These are phyloP conservation scores for Phaeoacremonium minimum DNA, from an alignment of 2,329 filamentous ascomycete species.

Conservation along the genomic window DNA sequence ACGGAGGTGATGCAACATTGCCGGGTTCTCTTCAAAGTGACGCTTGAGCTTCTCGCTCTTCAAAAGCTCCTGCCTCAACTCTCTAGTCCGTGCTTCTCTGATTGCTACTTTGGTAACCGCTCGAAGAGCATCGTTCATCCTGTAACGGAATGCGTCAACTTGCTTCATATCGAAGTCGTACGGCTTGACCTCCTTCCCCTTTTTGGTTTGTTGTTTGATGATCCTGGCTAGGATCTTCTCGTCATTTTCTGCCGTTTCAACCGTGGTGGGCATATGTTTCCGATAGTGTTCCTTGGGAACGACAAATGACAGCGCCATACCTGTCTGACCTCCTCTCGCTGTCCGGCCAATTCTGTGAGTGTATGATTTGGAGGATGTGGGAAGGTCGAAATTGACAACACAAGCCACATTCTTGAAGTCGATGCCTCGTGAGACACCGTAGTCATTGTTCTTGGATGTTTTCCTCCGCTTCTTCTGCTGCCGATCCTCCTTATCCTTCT, in stretches of 20 bases:
- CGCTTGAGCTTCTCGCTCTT: slow-evolving; percentile 92
- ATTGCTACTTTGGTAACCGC: slow-evolving; percentile 87
- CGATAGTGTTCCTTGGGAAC: slow-evolving; percentile 76
- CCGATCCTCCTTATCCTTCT: slow-evolving; percentile 13
- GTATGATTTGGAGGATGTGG: slow-evolving; percentile 82
- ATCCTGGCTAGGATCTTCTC: slow-evolving; percentile 82
- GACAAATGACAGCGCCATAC: slow-evolving; percentile 95
- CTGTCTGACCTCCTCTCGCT: slow-evolving; percentile 82
- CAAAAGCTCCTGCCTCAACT: slow-evolving; percentile 83
- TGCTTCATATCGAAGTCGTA: slow-evolving; percentile 95
- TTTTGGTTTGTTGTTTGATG: slow-evolving; percentile 70
- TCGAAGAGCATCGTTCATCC: slow-evolving; percentile 86
- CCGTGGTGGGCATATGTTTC: slow-evolving; percentile 84
- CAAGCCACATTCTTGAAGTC: slow-evolving; percentile 95
- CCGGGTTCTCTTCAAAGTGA: slow-evolving; percentile 96
- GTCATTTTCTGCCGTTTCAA: slow-evolving; percentile 73
- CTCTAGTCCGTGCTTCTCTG: slow-evolving; percentile 81
- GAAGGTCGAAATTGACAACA: slow-evolving; percentile 96
- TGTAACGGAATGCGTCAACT: slow-evolving; percentile 90
- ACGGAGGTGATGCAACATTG: slow-evolving; percentile 78
- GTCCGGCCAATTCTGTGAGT: slow-evolving; percentile 96
- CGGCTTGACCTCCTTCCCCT: slow-evolving; percentile 76
- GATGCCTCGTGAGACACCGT: slow-evolving; percentile 91
- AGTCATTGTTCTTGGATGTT: slow-evolving; percentile 73
- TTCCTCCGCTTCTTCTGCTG: slow-evolving; percentile 61